A percentile compares a stretch with the other conserved stretches of the same genome.
Conservation (phyloP, 768 basidiomycete species). For the Glaciozyma antarctica region DNA sequence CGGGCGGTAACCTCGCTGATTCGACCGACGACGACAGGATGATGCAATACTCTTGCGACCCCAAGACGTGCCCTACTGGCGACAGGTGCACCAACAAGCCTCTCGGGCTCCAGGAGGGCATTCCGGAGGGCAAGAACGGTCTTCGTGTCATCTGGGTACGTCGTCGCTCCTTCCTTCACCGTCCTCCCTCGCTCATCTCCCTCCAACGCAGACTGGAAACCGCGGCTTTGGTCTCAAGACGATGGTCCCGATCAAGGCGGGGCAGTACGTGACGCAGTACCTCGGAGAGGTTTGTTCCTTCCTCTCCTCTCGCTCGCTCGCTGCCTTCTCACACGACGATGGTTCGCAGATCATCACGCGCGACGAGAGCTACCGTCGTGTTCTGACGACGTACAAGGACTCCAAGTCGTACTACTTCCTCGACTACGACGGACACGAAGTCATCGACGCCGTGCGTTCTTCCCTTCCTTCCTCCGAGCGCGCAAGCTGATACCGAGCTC, state of each 20-base stretch:
- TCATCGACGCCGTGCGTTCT: slow-evolving; percentile 26
- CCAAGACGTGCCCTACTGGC: slow-evolving; percentile 22
- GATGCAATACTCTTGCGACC: slow-evolving; percentile 29
- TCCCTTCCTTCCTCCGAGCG: not conserved
- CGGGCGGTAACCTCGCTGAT: no score
- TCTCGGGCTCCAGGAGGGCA: slow-evolving; percentile 8
- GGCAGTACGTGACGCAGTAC: slow-evolving; percentile 26
- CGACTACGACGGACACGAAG: slow-evolving; percentile 27
- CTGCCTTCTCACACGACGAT: not conserved
- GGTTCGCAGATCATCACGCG: slow-evolving; percentile 25
- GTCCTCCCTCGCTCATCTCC: not conserved
- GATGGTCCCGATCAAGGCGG: slow-evolving; percentile 17
- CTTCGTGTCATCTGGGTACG: slow-evolving; percentile 26
- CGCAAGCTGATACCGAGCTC: not conserved
- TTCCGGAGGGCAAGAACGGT: slow-evolving; percentile 23
- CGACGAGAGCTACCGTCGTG: slow-evolving; percentile 24
- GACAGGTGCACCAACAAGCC: slow-evolving; percentile 20
- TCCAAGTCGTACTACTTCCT: slow-evolving; percentile 22
- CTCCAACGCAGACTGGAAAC: slow-evolving; percentile 16
- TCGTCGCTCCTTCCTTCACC: not conserved
- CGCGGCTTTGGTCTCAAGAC: slow-evolving; percentile 31
- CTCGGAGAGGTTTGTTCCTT: slow-evolving; percentile 21
- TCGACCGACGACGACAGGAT: slow-evolving; percentile 1
- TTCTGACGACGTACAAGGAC: slow-evolving; percentile 19
- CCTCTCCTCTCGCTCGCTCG: no score